These are phyloP conservation scores for Colletotrichum sp. DNA, from an alignment of 2,329 filamentous ascomycete species.

Conservation along the genomic window DNA sequence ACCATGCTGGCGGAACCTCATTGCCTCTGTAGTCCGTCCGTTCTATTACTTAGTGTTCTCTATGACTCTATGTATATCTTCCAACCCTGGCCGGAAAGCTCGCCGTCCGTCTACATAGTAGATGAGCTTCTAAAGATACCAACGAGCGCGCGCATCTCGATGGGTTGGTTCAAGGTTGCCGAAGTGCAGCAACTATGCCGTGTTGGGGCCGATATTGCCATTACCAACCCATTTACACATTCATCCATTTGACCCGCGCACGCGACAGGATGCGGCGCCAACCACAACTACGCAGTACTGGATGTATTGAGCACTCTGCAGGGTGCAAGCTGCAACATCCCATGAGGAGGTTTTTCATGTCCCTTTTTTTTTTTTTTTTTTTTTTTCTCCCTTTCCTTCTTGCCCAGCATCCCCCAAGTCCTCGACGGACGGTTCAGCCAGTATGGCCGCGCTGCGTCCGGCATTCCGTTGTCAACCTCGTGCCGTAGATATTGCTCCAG, in stretches of 20 bases:
- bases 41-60: not conserved
- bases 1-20: not conserved
- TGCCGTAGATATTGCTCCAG: not conserved
- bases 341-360: too few relatives aligned
- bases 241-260: constrained; percentile 8
- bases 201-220: not conserved
- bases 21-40: not conserved
- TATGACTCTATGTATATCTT: not conserved
- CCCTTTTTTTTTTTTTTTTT: not conserved
- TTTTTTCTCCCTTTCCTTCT: not conserved
- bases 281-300: not conserved
- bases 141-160: not conserved
- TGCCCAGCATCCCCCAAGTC: not conserved
- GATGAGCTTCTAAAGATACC: not conserved
- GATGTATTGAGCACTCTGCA: not conserved
- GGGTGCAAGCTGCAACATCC: not conserved
- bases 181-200: not conserved
- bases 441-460: not conserved
- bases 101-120: not conserved
- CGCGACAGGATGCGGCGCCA: not conserved
- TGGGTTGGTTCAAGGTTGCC: not conserved
- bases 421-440: not conserved
- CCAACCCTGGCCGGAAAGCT: not conserved
- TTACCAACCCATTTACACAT: not conserved
- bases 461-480: not conserved